Evolutionary conservation across 441 rosid species (phyloP).

Genomic region (Erodium texanum): DNA sequence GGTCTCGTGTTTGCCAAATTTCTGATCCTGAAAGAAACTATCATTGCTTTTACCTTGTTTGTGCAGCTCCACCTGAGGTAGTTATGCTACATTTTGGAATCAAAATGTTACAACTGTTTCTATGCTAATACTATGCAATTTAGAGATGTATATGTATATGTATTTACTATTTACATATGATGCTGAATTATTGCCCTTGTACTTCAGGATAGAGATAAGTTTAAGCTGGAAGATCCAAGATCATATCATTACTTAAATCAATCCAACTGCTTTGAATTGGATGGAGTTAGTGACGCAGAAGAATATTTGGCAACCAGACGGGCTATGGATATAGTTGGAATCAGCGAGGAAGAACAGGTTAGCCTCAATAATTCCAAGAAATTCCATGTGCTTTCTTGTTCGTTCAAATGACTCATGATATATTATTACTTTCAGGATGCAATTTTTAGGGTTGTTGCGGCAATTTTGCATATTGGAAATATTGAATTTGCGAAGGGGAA

Average conservation of each 20-base stretch:
- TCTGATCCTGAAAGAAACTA: conserved; percentile 98
- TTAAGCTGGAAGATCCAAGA: conserved; percentile 62
- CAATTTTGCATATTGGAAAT: conserved; percentile 92
- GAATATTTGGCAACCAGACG: conserved; percentile 97
- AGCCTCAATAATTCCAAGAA: conserved; percentile 20
- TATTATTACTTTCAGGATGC: conserved; percentile 52
- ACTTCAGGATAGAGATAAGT: conserved; percentile 71
- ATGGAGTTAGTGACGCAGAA: conserved; percentile 81
- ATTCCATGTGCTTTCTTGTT: conserved; percentile 15
- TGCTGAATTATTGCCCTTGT: conserved; percentile 8
- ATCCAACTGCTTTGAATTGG: conserved; percentile 71
- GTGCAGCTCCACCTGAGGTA: conserved; percentile 99
- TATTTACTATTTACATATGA: neutral
- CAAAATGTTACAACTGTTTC: conserved; percentile 4
- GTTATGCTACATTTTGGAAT: conserved; percentile 18
- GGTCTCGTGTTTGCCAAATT: conserved; percentile 99
- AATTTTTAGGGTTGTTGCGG: conserved; percentile 95
- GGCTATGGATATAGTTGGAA: conserved; percentile 99
- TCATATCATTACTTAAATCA: conserved; percentile 88
- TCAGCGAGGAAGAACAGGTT: conserved; percentile 95
- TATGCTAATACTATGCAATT: conserved; percentile 10
- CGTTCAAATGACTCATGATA: conserved; percentile 12
- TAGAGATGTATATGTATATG: neutral
- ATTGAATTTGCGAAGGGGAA: conserved; percentile 81
- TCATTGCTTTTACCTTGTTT: conserved; percentile 94